Percentiles rank a stretch among this genome's conserved stretches.
phyloP scores from a whole-genome alignment of 306 rosid genomes.

The Gillenia trifoliata region DNA sequence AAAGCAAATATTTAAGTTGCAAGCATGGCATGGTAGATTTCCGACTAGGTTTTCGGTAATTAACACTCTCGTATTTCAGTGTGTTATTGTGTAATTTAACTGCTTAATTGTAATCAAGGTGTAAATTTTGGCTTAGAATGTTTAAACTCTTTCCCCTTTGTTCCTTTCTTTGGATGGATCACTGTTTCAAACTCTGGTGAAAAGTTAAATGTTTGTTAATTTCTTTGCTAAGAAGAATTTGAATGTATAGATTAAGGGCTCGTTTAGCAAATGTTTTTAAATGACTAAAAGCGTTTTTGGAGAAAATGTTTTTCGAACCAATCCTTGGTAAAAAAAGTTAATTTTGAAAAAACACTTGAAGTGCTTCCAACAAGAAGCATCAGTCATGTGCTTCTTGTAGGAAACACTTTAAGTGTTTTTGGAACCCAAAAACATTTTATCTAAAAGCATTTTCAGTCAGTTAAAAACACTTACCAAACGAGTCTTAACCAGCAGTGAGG shows the following conservation, averaged over 20 bases:
- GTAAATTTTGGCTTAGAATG: not conserved
- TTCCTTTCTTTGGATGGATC: not conserved
- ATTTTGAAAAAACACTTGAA: too few species aligned
- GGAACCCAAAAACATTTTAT: too few species aligned
- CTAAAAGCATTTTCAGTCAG: too few species aligned
- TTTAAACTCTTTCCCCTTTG: not conserved
- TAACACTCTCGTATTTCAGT: not conserved
- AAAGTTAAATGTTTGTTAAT: not conserved
- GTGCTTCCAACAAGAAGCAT: too few species aligned
- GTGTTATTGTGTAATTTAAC: not conserved
- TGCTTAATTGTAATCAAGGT: not conserved
- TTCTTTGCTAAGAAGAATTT: not conserved
- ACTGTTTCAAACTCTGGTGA: not conserved
- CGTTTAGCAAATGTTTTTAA: too few species aligned
- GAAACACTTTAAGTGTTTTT: too few species aligned
- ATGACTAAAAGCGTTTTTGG: too few species aligned
- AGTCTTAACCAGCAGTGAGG: too few species aligned
- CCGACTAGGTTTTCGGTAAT: not conserved
- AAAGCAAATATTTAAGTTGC: not conserved
- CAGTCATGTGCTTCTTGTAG: too few species aligned
- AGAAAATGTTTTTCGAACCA: too few species aligned
- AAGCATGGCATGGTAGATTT: not conserved
- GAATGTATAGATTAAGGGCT: not conserved
- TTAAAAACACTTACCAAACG: too few species aligned
- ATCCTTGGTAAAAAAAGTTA: too few species aligned